Percentiles rank a stretch among this genome's conserved stretches.
Evolutionary conservation across 768 basidiomycete species (phyloP).

Genomic region (Trametes cingulata): DNA sequence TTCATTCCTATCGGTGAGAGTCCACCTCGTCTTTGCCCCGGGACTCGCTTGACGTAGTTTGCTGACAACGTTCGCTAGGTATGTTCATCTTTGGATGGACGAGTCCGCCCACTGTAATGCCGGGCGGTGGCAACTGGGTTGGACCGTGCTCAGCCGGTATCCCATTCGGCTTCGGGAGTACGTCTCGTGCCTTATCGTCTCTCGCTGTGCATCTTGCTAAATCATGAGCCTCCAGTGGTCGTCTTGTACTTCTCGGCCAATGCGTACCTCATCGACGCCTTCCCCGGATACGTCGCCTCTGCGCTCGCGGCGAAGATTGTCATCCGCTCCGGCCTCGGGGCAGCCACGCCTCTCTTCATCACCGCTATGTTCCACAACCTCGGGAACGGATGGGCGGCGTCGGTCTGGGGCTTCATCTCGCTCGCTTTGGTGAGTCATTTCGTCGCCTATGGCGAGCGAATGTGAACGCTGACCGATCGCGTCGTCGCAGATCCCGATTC

Average conservation of each 20-base stretch:
- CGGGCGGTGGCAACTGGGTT: constrained; percentile 40
- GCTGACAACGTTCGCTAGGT: constrained; percentile 1
- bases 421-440: constrained; percentile 33
- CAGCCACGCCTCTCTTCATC: constrained; percentile 39
- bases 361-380: constrained; percentile 42
- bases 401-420: constrained; percentile 38
- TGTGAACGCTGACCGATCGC: neutral
- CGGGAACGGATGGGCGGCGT: constrained; percentile 41
- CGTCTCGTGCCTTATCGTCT: neutral
- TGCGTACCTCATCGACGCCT: constrained; percentile 44
- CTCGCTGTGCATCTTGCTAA: neutral
- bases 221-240: constrained; percentile 29
- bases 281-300: constrained; percentile 40
- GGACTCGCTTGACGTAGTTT: neutral
- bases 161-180: constrained; percentile 40
- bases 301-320: constrained; percentile 43
- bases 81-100: constrained; percentile 48
- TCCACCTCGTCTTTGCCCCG: neutral
- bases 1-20: constrained; percentile 35
- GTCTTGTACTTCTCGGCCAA: constrained; percentile 42
- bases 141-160: constrained; percentile 38
- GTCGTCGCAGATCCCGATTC: constrained; percentile 25
- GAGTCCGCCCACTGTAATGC: constrained; percentile 35
- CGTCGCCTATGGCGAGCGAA: neutral
- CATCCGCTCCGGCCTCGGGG: constrained; percentile 36